Evolutionary conservation across 306 rosid genomes (phyloP), one percentile per base, ranked within the genome.

Genomic region (Quercus berberidifolia): DNA sequence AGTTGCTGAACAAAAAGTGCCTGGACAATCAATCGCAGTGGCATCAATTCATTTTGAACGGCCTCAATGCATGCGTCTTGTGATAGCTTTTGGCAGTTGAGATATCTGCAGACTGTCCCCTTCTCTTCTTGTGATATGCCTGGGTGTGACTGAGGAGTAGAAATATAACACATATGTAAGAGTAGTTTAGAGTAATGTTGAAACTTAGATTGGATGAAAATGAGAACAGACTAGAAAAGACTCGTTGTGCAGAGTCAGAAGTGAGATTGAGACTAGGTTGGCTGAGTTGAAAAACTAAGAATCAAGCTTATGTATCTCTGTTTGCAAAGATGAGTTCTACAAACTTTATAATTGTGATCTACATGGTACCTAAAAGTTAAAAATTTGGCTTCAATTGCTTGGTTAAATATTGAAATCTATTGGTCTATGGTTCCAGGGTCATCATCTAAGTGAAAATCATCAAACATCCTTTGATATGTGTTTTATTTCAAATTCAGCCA

Each of bases 11-110:
- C 90, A 62, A 94, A 94, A 65, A 94, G 92, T 35, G 96, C 97
- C 84, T 90, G 97, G 28, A 94, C 98, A 64, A 94, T 89, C 58
- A 94, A 73, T 20, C 94, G 91, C n/a, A 94, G 86, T 2, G 98
- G 97, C 97, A 94, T 92, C 76, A 88, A 33, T 62, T 94, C 97
- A n/a, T 94, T 89, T 82, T 94, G 98, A 71, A 94, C 97, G n/a
- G 91, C 98, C 30, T 90, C 93, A 67, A 92, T 90, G 88, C 98
- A 88, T 3, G 87, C 90, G 85, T 90, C 97, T 76, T 87, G 97
- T 74, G 98, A 90, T 23, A 92, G 82, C 80, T 88, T 90, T 51
- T 87, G 94, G 85, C 96, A 92, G 84, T 78, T 88, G 10, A 94
- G 92, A 82, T 83, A 84, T 80, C 85, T 92, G 93, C 98, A 92